Percentiles rank a stretch among this genome's conserved stretches.
Evolutionary conservation across 2,329 filamentous ascomycete species (phyloP).

Genomic region (Escovopsis sp.): DNA sequence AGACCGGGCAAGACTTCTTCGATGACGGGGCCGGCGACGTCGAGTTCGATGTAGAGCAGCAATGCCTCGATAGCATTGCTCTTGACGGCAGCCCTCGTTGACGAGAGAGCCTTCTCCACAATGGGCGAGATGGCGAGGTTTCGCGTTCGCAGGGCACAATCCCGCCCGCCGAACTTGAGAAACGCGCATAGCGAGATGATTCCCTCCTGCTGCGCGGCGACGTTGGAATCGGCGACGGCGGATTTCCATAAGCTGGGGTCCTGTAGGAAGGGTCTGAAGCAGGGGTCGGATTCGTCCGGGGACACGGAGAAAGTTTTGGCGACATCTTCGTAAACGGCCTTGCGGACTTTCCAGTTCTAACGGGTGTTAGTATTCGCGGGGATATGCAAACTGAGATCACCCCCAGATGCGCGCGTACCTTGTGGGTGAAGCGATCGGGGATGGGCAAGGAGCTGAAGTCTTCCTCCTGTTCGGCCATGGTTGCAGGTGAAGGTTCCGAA

Average conservation of each 20-base stretch:
- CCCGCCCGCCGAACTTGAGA: conserved; percentile 73
- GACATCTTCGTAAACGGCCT: conserved; percentile 86
- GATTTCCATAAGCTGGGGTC: conserved; percentile 83
- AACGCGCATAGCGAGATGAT: conserved; percentile 80
- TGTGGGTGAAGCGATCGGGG: conserved; percentile 70
- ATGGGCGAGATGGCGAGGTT: conserved; percentile 61
- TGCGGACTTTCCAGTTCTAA: conserved; percentile 90
- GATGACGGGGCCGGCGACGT: conserved; percentile 70
- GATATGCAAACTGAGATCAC: neutral
- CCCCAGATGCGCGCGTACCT: conserved; percentile 33
- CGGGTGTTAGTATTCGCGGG: neutral
- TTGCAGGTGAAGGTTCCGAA: conserved; percentile 10
- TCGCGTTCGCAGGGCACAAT: conserved; percentile 67
- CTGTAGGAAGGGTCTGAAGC: conserved; percentile 74
- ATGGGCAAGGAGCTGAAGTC: conserved; percentile 70
- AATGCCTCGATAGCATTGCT: conserved; percentile 74
- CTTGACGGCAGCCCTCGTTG: conserved; percentile 79
- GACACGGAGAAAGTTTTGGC: conserved; percentile 74
- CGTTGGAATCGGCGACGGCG: conserved; percentile 86
- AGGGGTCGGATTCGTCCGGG: conserved; percentile 70
- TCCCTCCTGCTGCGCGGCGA: conserved; percentile 90
- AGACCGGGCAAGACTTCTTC: conserved; percentile 79
- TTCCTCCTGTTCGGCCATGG: conserved; percentile 71
- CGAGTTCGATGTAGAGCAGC: conserved; percentile 78
- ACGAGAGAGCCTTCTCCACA: conserved; percentile 81